phyloP scores from a whole-genome alignment of 768 basidiomycete species.

The Ramaria rubella region DNA sequence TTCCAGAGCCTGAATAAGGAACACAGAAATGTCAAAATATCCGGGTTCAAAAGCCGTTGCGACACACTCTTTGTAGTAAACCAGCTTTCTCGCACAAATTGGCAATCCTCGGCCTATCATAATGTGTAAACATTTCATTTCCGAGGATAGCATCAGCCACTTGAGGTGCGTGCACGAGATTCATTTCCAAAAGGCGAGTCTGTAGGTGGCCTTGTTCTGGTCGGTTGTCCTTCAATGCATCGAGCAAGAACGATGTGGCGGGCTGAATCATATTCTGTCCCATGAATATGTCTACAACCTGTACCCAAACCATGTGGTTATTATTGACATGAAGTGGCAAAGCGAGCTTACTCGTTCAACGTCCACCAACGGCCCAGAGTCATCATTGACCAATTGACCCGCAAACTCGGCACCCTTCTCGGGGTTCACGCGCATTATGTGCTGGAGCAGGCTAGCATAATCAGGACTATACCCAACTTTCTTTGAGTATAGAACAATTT shows the following conservation, averaged over 20 bases:
- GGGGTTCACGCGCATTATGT: constrained; percentile 92
- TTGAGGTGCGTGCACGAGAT: constrained; percentile 93
- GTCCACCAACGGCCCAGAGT: constrained; percentile 86
- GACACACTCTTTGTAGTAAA: constrained; percentile 77
- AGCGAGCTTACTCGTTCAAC: constrained; percentile 66
- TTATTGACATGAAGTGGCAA: background rate
- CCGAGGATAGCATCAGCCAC: constrained; percentile 98
- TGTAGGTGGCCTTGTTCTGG: constrained; percentile 95
- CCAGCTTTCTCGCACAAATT: constrained; percentile 99
- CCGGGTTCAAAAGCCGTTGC: background rate
- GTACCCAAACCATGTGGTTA: constrained; percentile 4
- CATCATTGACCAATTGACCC: constrained; percentile 89
- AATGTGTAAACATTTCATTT: constrained; percentile 97
- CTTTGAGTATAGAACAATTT: constrained; percentile 96
- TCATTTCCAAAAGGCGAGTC: constrained; percentile 96
- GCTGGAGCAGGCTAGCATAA: constrained; percentile 86
- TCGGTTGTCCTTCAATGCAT: constrained; percentile 97
- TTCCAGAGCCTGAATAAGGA: constrained; percentile 75
- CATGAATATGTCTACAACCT: constrained; percentile 99
- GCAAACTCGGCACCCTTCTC: constrained; percentile 99
- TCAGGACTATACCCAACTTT: constrained; percentile 93
- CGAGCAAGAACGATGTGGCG: constrained; percentile 94
- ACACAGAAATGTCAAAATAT: constrained; percentile 5
- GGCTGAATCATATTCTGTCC: constrained; percentile 99
- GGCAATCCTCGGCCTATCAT: constrained; percentile 93